Evolutionary conservation across 495 filamentous ascomycete genomes (phyloP), one percentile per base, ranked within the genome.

Genomic region (Venustampulla echinocandica): DNA sequence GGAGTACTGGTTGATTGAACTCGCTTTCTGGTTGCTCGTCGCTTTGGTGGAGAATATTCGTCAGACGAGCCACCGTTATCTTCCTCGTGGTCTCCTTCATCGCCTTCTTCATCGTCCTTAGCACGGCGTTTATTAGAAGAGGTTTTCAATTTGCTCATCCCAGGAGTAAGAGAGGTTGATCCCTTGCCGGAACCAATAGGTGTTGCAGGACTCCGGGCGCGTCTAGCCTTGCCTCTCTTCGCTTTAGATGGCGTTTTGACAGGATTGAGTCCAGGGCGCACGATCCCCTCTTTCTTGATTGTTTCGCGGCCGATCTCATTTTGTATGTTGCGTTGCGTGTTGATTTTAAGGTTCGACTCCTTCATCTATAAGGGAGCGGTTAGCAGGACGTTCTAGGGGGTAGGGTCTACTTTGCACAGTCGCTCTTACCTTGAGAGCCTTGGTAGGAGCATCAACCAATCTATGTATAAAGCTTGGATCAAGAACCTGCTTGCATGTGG

Each of bases 401-500:
- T n/a, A n/a, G n/a, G n/a, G n/a, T n/a, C n/a, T n/a, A n/a, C n/a
- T n/a, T n/a, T n/a, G n/a, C n/a, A n/a, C n/a, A n/a, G n/a, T 7
- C 6, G 10, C 45, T 41, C 37, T 47, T 50, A 57, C 54, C 17
- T 20, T 33, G 4, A 42, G n/a, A 14, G 54, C 55, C 11, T 14
- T n/a, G 13, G 6, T 9, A 9, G 55, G 55, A 10, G 35, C 39
- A 5, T 47, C 47, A 15, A 47, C 43, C 13, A 58, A 13, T 10
- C 55, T 35, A 27, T 23, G 7, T 6, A 54, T 24, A 20, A 37
- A 58, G 2, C 20, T 5, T 2, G 50, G 37, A 33, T 58, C 51
- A 3, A 58, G 20, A 15, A 58, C 13, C 19, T 47, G 38, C 25
- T 58, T 58, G 42, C 50, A 54, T 7, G 45, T 4, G 11, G 50